Evolutionary conservation across 2,329 filamentous ascomycete genomes (phyloP).

Genomic region (Thermoascus crustaceus): DNA sequence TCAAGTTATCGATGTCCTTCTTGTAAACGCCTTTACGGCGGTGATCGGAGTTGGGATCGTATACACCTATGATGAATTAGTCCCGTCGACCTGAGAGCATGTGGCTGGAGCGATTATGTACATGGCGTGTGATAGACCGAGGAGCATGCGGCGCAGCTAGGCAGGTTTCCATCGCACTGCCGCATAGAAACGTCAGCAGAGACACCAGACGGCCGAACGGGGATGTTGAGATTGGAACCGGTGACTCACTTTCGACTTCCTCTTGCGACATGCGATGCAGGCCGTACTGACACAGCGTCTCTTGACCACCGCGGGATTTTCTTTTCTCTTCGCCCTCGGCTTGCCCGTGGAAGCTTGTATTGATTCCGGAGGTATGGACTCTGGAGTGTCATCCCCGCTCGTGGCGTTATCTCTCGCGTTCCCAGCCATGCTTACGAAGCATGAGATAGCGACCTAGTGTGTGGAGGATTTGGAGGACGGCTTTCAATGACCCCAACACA

Average conservation of each 20-base stretch:
- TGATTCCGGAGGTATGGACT: neutral
- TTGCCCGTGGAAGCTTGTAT: slow-evolving; percentile 10
- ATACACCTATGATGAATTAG: slow-evolving; percentile 59
- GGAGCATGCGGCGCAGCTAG: slow-evolving; percentile 89
- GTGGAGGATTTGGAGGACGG: neutral
- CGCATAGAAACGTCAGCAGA: slow-evolving; percentile 1
- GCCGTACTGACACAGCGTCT: slow-evolving; percentile 76
- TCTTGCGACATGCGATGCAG: slow-evolving; percentile 68
- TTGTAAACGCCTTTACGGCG: slow-evolving; percentile 95
- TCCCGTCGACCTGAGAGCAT: slow-evolving; percentile 8
- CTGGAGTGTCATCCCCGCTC: slow-evolving; percentile 2
- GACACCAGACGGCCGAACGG: neutral
- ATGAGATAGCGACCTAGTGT: neutral
- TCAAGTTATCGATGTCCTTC: slow-evolving; percentile 81
- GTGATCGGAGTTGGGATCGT: slow-evolving; percentile 94
- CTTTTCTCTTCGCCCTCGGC: slow-evolving; percentile 23
- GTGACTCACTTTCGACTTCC: slow-evolving; percentile 59
- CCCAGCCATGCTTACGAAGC: neutral
- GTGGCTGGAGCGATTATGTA: slow-evolving; percentile 13
- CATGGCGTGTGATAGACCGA: slow-evolving; percentile 64
- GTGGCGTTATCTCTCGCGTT: neutral
- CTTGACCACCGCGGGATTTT: slow-evolving; percentile 43
- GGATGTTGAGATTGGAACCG: no score
- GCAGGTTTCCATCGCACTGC: slow-evolving; percentile 78
- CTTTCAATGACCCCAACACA: neutral